Conservation (phyloP, 345 rosid species). For the Eucalyptus urophylla region DNA sequence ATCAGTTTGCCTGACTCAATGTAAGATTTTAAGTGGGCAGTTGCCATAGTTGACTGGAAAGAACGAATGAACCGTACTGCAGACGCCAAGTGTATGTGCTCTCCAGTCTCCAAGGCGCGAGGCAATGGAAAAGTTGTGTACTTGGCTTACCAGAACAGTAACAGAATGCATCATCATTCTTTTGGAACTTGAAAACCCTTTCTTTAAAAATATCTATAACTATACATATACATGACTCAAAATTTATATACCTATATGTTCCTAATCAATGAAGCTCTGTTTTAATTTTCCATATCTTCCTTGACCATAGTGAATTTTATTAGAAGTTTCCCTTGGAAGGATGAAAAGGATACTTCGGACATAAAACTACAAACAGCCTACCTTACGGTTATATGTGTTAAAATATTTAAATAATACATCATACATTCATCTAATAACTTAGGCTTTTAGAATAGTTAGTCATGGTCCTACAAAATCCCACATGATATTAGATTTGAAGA, state of each 20-base stretch:
- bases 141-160: neutral
- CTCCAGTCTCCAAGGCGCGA: neutral
- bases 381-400: neutral
- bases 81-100: neutral
- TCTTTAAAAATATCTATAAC: neutral
- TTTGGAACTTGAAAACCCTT: neutral
- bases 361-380: neutral
- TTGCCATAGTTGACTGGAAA: neutral
- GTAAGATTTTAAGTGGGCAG: neutral
- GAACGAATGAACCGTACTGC: neutral
- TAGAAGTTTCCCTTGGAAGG: neutral
- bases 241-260: neutral
- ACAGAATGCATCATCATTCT: neutral
- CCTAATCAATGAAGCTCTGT: neutral
- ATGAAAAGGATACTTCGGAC: neutral
- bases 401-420: too few relatives aligned
- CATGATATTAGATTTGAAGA: fast-evolving
- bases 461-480: fast-evolving
- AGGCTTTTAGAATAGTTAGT: too few relatives aligned
- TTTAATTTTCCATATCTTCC: neutral
- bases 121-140: neutral
- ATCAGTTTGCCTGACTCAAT: neutral
- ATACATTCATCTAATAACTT: too few relatives aligned
- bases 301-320: neutral
- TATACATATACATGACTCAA: neutral